phyloP scores from a whole-genome alignment of 345 rosid species.

The Syzygium aromaticum region DNA sequence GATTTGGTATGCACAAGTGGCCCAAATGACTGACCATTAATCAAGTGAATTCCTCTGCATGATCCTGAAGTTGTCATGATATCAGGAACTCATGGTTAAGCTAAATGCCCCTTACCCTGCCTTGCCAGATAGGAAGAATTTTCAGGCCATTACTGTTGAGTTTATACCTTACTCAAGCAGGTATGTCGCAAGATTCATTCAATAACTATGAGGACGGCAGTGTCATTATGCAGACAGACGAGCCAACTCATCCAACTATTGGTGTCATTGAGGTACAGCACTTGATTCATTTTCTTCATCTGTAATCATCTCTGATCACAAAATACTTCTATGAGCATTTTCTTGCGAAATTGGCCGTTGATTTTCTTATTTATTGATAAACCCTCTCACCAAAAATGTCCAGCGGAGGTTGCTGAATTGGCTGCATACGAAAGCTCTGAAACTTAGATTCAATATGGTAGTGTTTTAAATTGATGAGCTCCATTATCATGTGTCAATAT shows the following conservation, averaged over 20 bases:
- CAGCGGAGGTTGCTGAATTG: background rate
- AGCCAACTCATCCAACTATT: background rate
- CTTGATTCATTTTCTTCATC: background rate
- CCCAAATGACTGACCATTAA: background rate
- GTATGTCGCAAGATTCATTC: background rate
- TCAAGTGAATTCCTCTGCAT: background rate
- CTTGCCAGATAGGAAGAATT: background rate
- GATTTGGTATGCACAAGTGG: background rate
- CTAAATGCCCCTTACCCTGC: background rate
- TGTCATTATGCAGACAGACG: background rate
- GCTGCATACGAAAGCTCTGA: background rate
- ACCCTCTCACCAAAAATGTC: background rate
- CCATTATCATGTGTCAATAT: background rate
- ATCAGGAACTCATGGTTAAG: background rate
- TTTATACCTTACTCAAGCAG: background rate
- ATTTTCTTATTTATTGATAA: background rate
- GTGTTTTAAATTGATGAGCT: background rate
- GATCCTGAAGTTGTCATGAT: background rate
- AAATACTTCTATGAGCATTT: background rate
- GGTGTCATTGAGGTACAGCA: background rate
- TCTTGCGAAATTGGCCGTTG: background rate
- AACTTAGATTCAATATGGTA: background rate
- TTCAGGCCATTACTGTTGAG: background rate
- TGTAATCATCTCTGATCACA: background rate
- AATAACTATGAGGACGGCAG: background rate